These are phyloP conservation scores for Pichia sp. DNA, from an alignment of 1,139 yeast species.

Conservation along the genomic window DNA sequence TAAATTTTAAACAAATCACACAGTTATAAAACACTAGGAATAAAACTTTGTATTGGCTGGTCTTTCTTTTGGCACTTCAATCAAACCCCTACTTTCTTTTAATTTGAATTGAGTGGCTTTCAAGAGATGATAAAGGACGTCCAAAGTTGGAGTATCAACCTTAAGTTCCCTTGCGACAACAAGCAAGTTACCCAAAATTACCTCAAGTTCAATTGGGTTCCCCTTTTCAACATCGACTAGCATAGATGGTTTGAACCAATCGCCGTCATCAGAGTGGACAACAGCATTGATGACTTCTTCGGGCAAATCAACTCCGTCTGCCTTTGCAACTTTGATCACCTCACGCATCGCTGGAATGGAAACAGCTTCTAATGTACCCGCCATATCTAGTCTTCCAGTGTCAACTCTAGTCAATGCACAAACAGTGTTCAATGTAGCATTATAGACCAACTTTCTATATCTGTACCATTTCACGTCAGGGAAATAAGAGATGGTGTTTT, in stretches of 20 bases:
- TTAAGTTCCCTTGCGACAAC: slow-evolving; percentile 42
- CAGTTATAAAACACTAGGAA: background rate
- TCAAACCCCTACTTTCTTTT: slow-evolving; percentile 38
- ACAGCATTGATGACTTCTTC: slow-evolving; percentile 36
- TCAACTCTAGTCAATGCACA: slow-evolving; percentile 44
- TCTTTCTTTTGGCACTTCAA: slow-evolving; percentile 31
- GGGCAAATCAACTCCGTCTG: slow-evolving; percentile 48
- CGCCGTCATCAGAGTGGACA: slow-evolving; percentile 51
- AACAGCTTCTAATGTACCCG: slow-evolving; percentile 42
- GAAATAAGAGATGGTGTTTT: slow-evolving; percentile 36
- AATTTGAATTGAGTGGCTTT: slow-evolving; percentile 41
- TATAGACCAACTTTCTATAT: slow-evolving; percentile 54
- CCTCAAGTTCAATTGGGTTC: slow-evolving; percentile 53
- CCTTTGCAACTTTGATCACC: slow-evolving; percentile 45
- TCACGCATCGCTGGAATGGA: slow-evolving; percentile 52
- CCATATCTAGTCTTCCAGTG: slow-evolving; percentile 40
- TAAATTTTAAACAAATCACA: background rate
- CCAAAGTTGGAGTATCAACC: slow-evolving; percentile 45
- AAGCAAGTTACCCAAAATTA: slow-evolving; percentile 52
- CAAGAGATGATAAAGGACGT: slow-evolving; percentile 38
- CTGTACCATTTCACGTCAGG: slow-evolving; percentile 44
- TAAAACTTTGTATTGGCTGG: slow-evolving; percentile 17
- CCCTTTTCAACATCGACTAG: slow-evolving; percentile 48
- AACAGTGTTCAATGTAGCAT: slow-evolving; percentile 50
- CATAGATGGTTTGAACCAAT: slow-evolving; percentile 56